These are phyloP conservation scores for Melaleuca quinquenervia DNA, from an alignment of 345 rosid genomes.

Conservation along the genomic window DNA sequence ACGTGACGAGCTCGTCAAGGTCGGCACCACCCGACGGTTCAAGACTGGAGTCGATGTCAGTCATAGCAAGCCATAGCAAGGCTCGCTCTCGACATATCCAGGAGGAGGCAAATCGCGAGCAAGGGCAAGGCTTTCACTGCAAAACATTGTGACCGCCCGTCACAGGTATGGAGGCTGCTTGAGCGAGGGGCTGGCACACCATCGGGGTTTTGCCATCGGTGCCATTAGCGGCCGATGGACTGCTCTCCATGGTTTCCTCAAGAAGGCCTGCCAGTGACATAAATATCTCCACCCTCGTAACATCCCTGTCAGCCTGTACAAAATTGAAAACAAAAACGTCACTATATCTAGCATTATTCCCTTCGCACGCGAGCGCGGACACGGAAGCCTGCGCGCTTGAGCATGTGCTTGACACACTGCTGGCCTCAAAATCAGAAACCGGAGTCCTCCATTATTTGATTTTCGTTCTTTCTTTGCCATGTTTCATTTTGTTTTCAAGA, in stretches of 20 bases:
- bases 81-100: slow-evolving; percentile 50
- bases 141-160: slow-evolving; percentile 42
- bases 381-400: background rate
- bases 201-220: slow-evolving; percentile 36
- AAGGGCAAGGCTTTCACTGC: slow-evolving; percentile 18
- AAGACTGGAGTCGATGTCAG: slow-evolving; percentile 22
- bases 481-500: background rate
- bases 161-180: slow-evolving; percentile 34
- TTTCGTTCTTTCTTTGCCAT: background rate
- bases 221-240: slow-evolving; percentile 17
- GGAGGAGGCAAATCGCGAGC: background rate
- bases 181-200: slow-evolving; percentile 9
- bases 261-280: slow-evolving; percentile 68
- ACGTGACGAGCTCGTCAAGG: background rate
- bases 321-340: background rate
- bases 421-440: background rate
- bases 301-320: slow-evolving; percentile 74
- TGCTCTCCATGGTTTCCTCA: slow-evolving; percentile 58
- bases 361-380: background rate
- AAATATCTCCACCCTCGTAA: slow-evolving; percentile 87
- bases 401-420: background rate
- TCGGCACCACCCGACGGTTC: background rate
- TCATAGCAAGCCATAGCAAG: slow-evolving; percentile 37
- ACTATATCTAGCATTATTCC: background rate
- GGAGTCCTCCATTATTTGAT: background rate